Base-by-base conservation (phyloP, 192 early-diverging fungal genomes). In the Spizellomyces punctatus region DNA sequence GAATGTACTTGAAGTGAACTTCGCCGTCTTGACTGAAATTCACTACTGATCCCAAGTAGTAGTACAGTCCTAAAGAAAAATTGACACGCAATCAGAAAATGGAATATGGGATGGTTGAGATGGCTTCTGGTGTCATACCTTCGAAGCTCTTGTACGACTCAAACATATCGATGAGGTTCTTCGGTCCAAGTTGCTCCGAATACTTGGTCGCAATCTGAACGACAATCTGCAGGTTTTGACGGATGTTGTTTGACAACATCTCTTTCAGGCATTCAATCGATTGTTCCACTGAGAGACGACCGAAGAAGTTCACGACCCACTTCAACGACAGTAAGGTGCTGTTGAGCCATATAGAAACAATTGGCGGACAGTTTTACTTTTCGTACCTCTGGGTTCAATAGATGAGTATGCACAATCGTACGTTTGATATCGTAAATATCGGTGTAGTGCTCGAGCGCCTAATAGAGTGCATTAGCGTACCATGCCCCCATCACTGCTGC, bases 1-100 rank as follows among this genome's bases (percentile, higher is more conserved):
- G 95, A 66, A 99, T 99, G 81, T 98, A 99, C 86, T 98, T 98
- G 87, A 96, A 96, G 69, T 96, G 93, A 1, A 99, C 98, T 50
- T 95, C 92, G 6, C 92, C 86, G 71, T 98, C 96, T 67, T 95
- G 89, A 71, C 94, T 94, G 58, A 98, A 85, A 77, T 98, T 99
- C 73, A 98, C 96, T 54, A 98, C 89, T 0, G 98, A 92, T 1
- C 95, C 96, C 46, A 99, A 81, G 81, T 95, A 99, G 80, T 96
- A 98, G 80, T 99, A 99, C 63, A 99, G 83, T 36, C 27, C 27
- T 36, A 36, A 0, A 21, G 21, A 71, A 21, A 10, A 12, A 41
- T 27, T 71, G 44, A 46, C 9, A 12, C 12, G 64, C 49, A 42
- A 22, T 69, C 47, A 61, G 48, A 60, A 49, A 78, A 57, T n/a